Evolutionary conservation across 768 basidiomycete genomes (phyloP), one percentile per base, ranked within the genome.

Genomic region (Pulveroboletus sp.): DNA sequence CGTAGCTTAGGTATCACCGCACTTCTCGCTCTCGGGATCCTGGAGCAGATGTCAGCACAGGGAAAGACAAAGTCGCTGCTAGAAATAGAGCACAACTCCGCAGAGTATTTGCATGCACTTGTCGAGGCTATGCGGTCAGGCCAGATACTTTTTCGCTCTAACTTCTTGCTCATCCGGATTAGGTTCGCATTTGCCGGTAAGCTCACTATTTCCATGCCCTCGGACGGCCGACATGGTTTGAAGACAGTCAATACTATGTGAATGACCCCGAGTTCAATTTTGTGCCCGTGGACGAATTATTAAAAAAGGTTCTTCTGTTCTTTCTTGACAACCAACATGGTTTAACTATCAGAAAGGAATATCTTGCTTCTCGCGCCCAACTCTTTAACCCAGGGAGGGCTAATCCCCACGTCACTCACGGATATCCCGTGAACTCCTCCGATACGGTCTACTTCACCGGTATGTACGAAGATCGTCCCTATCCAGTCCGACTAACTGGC

Each of bases 371-470:
- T 24, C 80, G 96, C 19, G 93, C 95, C 2, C 78, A 77, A 46
- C 73, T 96, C 5, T 89, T 97, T 63, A 71, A 96, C 58, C 75
- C 89, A 0, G 52, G 61, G 4, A 83, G 80, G 64, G 77, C 84
- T 5, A 84, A 83, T 52, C 79, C 80, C 0, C 64, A 79, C 22
- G 77, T 94, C 37, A 68, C 82, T 12, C 85, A 86, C 65, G 93
- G 94, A 5, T 81, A 83, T 53, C 93, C 93, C 1, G 74, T 83
- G 23, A 80, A 86, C 53, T 89, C 89, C 2, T 89, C 90, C 1
- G 95, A 99, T 65, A 97, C 95, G 0, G 92, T 96, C 13, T 96
- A 97, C 63, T 94, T 98, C 62, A 83, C 93, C 7, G 88, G 87
- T 81, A 67, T 55, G 66, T 17, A 38, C 17, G n/a, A n/a, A 30